Conservation (phyloP, 805 yeast genomes). For the Saccharomycopsis malanga region DNA sequence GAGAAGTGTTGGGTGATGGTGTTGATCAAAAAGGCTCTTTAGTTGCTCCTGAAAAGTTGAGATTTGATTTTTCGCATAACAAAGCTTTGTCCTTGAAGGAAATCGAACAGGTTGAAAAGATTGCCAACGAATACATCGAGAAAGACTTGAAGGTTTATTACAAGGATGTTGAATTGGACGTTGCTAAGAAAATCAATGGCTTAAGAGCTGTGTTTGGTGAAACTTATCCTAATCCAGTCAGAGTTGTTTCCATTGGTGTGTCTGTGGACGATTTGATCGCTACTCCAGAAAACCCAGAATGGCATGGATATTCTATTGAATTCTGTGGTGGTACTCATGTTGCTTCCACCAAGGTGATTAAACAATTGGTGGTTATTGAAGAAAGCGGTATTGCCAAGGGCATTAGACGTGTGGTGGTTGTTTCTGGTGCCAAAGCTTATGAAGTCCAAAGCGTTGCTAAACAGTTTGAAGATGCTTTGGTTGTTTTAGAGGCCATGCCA, state of each 20-base stretch:
- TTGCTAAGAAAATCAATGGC: slow-evolving; percentile 71
- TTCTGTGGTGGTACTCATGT: slow-evolving; percentile 99
- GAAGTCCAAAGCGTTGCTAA: slow-evolving; percentile 81
- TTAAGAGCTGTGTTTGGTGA: slow-evolving; percentile 98
- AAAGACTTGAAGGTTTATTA: slow-evolving; percentile 68
- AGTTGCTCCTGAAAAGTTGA: slow-evolving; percentile 88
- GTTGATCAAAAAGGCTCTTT: slow-evolving; percentile 96
- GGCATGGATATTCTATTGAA: slow-evolving; percentile 79
- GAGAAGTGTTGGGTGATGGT: slow-evolving; percentile 77
- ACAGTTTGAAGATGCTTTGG: slow-evolving; percentile 59
- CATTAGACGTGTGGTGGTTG: slow-evolving; percentile 95
- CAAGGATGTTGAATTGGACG: slow-evolving; percentile 68
- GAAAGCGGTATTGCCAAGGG: slow-evolving; percentile 99
- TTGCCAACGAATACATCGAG: slow-evolving; percentile 65
- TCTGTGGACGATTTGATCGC: slow-evolving; percentile 75
- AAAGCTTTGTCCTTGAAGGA: slow-evolving; percentile 70
- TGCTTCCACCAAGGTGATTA: slow-evolving; percentile 84
- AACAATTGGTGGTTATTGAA: slow-evolving; percentile 81
- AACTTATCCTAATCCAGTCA: slow-evolving; percentile 97
- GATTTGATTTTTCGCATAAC: slow-evolving; percentile 95
- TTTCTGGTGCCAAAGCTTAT: slow-evolving; percentile 84
- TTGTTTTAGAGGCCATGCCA: slow-evolving; percentile 52
- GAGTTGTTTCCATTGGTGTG: slow-evolving; percentile 93
- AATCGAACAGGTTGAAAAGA: slow-evolving; percentile 65
- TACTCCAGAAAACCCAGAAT: slow-evolving; percentile 63